Percentiles rank a stretch among this genome's conserved stretches.
Conservation (phyloP, 2,329 filamentous ascomycete species). For the Cladosporium sp. region DNA sequence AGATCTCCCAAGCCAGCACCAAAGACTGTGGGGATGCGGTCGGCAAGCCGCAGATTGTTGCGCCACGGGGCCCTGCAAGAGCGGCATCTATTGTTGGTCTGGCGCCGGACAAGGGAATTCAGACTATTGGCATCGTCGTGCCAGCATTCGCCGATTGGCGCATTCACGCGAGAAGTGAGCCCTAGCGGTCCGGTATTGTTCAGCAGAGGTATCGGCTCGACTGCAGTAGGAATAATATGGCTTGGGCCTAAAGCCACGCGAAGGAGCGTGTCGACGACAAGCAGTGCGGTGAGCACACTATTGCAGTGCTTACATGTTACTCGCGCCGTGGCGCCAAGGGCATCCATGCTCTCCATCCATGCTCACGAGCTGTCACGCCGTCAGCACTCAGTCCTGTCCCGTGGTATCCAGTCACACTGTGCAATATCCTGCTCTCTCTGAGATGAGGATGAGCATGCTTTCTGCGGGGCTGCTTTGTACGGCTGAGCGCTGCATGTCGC, state of each 20-base stretch:
- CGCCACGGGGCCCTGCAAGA: slow-evolving; percentile 4
- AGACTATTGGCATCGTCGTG: background rate
- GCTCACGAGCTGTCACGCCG: slow-evolving; percentile 9
- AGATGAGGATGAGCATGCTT: slow-evolving; percentile 5
- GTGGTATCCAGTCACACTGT: background rate
- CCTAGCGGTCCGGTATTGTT: too few species aligned
- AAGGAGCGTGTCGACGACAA: too few species aligned
- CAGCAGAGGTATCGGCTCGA: too few species aligned
- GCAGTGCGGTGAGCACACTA: too few species aligned
- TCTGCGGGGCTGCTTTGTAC: background rate
- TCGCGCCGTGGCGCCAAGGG: slow-evolving; percentile 3
- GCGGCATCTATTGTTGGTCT: background rate
- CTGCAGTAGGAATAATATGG: too few species aligned
- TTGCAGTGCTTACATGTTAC: slow-evolving; percentile 5
- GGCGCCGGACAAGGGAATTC: background rate
- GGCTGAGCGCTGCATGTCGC: slow-evolving; percentile 2
- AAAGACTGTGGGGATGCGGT: slow-evolving; percentile 7
- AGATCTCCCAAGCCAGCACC: background rate
- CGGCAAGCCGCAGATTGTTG: slow-evolving; percentile 7
- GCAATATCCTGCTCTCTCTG: background rate
- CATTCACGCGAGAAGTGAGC: too few species aligned
- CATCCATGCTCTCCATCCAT: slow-evolving; percentile 1
- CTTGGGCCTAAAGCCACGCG: too few species aligned
- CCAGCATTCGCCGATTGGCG: too few species aligned
- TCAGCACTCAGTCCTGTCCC: slow-evolving; percentile 8